These are phyloP conservation scores for Pleurozium schreberi DNA, from an alignment of 225 moss, liverwort and hornwort species.

Conservation along the genomic window DNA sequence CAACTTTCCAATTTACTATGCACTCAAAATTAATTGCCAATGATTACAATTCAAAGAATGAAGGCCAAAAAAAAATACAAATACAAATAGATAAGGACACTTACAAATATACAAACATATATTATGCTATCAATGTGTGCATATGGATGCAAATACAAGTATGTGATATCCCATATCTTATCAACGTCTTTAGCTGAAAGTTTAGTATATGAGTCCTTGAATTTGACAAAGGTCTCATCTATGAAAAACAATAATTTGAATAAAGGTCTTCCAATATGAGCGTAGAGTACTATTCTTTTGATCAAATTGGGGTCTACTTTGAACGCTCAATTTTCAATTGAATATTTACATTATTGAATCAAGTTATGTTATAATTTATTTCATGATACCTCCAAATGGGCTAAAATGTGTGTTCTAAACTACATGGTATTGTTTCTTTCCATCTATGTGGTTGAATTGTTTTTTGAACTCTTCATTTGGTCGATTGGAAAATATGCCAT, in stretches of 20 bases:
- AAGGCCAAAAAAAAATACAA: background rate
- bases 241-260: background rate
- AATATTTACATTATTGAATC: background rate
- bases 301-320: background rate
- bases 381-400: background rate
- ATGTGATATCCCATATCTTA: background rate
- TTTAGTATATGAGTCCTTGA: background rate
- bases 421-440: background rate
- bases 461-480: background rate
- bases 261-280: background rate
- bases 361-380: background rate
- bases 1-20: background rate
- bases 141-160: background rate
- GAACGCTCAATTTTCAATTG: background rate
- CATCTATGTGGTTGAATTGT: background rate
- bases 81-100: rapidly evolving
- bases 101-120: background rate
- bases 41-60: rapidly evolving
- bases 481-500: background rate
- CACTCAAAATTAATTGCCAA: background rate
- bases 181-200: background rate
- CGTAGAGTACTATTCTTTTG: rapidly evolving
- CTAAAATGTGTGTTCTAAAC: background rate
- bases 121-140: background rate
- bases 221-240: background rate